phyloP scores from a whole-genome alignment of 352 stramenopile species.

The Globisporangium yorkense region DNA sequence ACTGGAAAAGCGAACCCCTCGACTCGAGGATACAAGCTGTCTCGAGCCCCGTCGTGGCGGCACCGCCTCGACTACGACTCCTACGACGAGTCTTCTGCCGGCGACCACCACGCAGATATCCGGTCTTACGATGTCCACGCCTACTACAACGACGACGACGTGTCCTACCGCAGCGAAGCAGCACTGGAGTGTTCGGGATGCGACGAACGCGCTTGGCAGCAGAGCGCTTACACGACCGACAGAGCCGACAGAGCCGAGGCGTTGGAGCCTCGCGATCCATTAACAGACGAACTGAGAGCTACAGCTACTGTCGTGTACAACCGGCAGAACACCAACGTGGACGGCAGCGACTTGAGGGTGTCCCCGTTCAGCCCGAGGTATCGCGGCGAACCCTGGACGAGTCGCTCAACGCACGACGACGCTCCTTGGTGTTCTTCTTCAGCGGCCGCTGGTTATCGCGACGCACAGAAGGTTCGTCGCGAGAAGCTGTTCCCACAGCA shows the following conservation, averaged over 20 bases:
- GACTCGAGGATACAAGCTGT: background rate
- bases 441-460: background rate
- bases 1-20: background rate
- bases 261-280: background rate
- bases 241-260: constrained; percentile 4
- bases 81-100: background rate
- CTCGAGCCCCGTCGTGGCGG: constrained; percentile 1
- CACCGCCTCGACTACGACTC: background rate
- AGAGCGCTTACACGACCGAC: background rate
- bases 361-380: constrained; percentile 3
- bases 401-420: background rate
- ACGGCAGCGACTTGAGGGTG: constrained; percentile 35
- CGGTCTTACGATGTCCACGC: background rate
- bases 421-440: too few relatives aligned
- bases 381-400: constrained; percentile 2
- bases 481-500: constrained; percentile 21
- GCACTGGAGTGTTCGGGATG: background rate
- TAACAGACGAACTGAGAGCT: constrained; percentile 25
- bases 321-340: constrained; percentile 41
- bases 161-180: background rate
- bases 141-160: background rate
- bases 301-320: background rate
- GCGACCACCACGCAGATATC: background rate
- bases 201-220: background rate
- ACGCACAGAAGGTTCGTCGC: constrained; percentile 6